A percentile compares a stretch with the other conserved stretches of the same genome.
Conservation (phyloP, 345 rosid species). For the Eucalyptus viminalis region DNA sequence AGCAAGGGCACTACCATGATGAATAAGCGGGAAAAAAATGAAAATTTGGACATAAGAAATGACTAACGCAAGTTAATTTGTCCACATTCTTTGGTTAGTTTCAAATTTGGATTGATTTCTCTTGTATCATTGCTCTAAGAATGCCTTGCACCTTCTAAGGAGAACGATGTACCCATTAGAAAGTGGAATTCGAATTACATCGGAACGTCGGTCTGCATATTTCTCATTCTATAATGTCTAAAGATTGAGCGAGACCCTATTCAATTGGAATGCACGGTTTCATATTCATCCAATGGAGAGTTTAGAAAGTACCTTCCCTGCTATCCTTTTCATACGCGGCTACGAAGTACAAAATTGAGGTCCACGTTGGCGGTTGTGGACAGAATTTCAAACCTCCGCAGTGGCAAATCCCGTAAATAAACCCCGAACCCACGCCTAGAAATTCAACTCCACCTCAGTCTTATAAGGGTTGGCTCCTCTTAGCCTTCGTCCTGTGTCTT, state of each 20-base stretch:
- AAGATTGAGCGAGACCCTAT: background rate
- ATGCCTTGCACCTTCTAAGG: background rate
- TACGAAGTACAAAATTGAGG: background rate
- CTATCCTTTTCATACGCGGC: background rate
- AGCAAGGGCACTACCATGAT: background rate
- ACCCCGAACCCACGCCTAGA: background rate
- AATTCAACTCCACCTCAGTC: background rate
- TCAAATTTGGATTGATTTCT: background rate
- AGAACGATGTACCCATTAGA: background rate
- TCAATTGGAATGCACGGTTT: background rate
- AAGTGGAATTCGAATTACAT: background rate
- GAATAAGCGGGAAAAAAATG: rapidly evolving
- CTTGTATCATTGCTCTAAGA: background rate
- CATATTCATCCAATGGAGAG: background rate
- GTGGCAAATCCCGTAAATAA: background rate
- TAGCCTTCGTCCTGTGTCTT: background rate
- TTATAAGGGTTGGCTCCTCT: background rate
- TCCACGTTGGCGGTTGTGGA: background rate
- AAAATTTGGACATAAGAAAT: background rate
- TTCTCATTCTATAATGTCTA: background rate
- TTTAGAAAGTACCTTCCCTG: background rate
- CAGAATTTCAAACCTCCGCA: background rate
- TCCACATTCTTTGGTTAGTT: background rate
- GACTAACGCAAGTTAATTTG: background rate
- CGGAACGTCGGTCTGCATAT: rapidly evolving